Conservation (phyloP, 83 land plant genomes). For the Picea engelmannii region DNA sequence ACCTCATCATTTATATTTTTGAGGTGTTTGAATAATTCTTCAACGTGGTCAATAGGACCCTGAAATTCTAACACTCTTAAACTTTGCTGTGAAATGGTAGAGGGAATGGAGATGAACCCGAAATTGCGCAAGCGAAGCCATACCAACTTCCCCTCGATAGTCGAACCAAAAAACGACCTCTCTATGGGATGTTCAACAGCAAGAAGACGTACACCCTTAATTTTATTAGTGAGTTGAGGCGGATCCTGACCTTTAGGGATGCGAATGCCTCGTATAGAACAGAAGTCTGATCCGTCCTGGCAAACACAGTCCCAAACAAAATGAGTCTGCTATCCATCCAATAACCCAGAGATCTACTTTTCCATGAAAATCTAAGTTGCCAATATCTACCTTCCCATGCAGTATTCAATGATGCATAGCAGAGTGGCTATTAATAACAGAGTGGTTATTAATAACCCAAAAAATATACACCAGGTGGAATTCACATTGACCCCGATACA, state of each 20-base stretch:
- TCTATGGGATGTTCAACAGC: background rate
- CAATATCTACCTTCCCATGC: too few species aligned
- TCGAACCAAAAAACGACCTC: too few species aligned
- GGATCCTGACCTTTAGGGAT: background rate
- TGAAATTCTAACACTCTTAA: background rate
- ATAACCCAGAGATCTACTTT: too few species aligned
- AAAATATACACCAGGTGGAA: too few species aligned
- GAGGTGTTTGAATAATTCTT: too few species aligned
- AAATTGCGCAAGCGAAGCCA: slow-evolving; percentile 1
- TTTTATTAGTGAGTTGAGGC: background rate
- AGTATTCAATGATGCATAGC: too few species aligned
- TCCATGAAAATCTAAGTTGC: too few species aligned
- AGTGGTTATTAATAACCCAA: too few species aligned
- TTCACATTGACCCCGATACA: too few species aligned
- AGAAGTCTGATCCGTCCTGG: background rate
- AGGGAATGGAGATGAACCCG: background rate
- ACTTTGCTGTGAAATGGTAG: background rate
- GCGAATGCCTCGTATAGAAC: background rate
- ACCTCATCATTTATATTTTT: too few species aligned
- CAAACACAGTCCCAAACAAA: background rate
- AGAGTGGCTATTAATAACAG: too few species aligned
- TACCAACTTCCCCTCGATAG: background rate
- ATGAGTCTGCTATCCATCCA: too few species aligned
- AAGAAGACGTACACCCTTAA: background rate
- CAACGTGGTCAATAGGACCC: background rate